Conservation (phyloP, 1,284 basidiomycete genomes). For the Tremellales sp. region DNA sequence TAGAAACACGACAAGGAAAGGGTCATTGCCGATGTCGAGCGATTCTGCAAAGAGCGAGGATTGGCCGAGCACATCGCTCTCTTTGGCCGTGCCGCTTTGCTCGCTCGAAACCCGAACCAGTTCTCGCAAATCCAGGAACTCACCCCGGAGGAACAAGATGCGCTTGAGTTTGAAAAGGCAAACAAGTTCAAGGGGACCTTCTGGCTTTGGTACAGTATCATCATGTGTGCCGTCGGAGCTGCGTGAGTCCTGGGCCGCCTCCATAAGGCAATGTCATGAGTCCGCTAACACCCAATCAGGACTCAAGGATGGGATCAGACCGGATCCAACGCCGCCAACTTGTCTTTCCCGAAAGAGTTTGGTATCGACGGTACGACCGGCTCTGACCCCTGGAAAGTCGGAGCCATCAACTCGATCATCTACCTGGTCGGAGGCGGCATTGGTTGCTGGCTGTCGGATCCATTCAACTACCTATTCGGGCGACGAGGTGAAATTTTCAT, state of each 20-base stretch:
- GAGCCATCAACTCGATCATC: not conserved
- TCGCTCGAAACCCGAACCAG: constrained; percentile 57
- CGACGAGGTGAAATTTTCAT: constrained; percentile 66
- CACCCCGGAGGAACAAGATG: constrained; percentile 58
- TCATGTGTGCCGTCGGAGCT: constrained; percentile 30
- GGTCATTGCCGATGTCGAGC: constrained; percentile 1
- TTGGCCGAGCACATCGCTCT: constrained; percentile 27
- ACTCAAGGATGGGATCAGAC: constrained; percentile 39
- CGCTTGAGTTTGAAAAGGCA: constrained; percentile 54
- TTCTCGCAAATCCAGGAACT: constrained; percentile 59
- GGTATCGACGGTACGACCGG: not conserved
- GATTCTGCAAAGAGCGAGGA: not conserved
- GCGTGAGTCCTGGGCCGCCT: too few relatives aligned
- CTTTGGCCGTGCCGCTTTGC: constrained; percentile 60
- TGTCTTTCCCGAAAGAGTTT: not conserved
- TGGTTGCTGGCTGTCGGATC: constrained; percentile 33
- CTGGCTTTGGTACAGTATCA: not conserved
- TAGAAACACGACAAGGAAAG: too few relatives aligned
- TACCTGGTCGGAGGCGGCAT: not conserved
- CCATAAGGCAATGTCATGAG: too few relatives aligned
- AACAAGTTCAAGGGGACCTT: constrained; percentile 63
- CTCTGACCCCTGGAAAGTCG: not conserved
- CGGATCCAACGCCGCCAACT: constrained; percentile 19
- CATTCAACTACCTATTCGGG: constrained; percentile 65
- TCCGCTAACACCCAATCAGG: too few relatives aligned